Evolutionary conservation across 441 rosid species (phyloP).

Genomic region (Viola pubescens): DNA sequence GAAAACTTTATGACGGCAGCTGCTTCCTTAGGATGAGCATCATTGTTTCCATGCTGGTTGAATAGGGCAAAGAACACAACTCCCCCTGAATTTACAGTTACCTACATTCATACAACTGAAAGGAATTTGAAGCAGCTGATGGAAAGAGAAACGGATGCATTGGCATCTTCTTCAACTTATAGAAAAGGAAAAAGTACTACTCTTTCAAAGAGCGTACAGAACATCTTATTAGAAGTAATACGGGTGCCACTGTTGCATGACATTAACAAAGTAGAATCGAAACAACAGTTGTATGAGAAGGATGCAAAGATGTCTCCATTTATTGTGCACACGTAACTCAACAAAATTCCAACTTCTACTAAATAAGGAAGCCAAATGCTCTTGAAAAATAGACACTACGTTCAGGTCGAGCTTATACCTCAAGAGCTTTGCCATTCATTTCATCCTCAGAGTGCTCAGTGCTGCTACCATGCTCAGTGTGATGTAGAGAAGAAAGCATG

Average conservation of each 20-base stretch:
- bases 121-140: constrained; percentile 19
- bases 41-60: constrained; percentile 42
- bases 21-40: constrained; percentile 57
- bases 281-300: no score
- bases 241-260: no score
- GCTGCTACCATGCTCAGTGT: constrained; percentile 86
- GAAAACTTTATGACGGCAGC: constrained; percentile 98
- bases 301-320: no score
- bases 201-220: background rate
- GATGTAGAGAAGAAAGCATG: constrained; percentile 91
- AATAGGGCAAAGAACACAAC: constrained; percentile 97
- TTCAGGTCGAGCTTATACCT: constrained; percentile 37
- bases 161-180: background rate
- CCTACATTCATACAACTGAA: constrained; percentile 43
- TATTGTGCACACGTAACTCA: no score
- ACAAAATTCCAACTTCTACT: no score
- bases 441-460: constrained; percentile 88
- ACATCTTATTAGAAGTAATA: no score
- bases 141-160: background rate
- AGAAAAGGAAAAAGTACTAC: background rate
- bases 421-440: constrained; percentile 71
- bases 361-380: background rate
- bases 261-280: no score
- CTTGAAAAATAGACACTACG: constrained; percentile 1
- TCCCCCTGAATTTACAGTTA: constrained; percentile 99